Evolutionary conservation across 73 alveolate species (phyloP), one percentile per base, ranked within the genome.

Genomic region (Stentor roeselii): DNA sequence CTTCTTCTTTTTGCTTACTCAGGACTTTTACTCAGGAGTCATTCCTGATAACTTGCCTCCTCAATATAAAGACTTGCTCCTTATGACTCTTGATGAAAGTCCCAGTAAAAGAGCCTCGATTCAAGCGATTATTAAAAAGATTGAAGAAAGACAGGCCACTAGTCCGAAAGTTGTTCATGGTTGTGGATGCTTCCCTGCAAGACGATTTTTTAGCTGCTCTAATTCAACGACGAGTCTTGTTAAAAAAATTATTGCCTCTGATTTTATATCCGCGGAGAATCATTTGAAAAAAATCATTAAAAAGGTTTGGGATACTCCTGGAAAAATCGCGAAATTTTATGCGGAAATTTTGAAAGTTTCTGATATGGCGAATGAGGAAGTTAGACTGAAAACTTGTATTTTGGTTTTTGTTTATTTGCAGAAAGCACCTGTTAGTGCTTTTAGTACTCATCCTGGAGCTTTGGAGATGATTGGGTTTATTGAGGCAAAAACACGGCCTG

Each of bases 251-350:
- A 11, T 50, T 6, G 21, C 6, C 67, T 50, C 67, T 50, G 67
- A 50, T 6, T 50, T 50, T 21, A 50, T 11, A 21, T 50, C 67
- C 6, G 21, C 67, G 67, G 21, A 50, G 6, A 50, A 50, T 50
- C 30, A 6, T 6, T 11, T 50, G 67, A 34, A 67, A 34, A 67
- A 34, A 34, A 36, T 67, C 21, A 21, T 67, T 67, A 40, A 21
- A 1, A 67, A 67, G 34, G 80, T 67, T 1, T n/a, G 50, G 37
- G 80, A 36, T 14, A 67, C 21, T 27, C 80, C 80, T 14, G 41
- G 34, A 40, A 67, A 67, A 67, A 67, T 67, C 80, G n/a, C 37
- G 37, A 67, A 67, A 34, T 67, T 67, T 67, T 67, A 30, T 67
- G 37, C 80, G 21, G 80, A 67, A 34, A 30, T 67, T 36, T 40